Evolutionary conservation across 2,329 filamentous ascomycete genomes (phyloP).

Genomic region (Waltergamsia citrina): DNA sequence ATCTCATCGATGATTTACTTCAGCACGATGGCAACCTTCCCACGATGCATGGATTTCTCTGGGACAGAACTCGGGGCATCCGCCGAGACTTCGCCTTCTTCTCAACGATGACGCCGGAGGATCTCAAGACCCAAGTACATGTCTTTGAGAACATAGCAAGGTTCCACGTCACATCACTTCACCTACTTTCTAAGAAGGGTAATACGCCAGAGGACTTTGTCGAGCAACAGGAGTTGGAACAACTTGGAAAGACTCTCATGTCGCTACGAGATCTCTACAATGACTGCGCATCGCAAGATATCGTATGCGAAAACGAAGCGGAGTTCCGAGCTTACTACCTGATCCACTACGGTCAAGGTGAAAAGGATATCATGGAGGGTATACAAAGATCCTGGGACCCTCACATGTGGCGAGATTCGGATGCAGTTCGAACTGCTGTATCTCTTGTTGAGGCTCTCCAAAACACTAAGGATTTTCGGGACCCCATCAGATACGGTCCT

Average conservation of each 20-base stretch:
- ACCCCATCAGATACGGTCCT: conserved; percentile 42
- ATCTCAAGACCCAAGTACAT: conserved; percentile 50
- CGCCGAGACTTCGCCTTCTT: conserved; percentile 62
- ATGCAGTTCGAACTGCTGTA: conserved; percentile 52
- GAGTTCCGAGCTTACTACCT: conserved; percentile 60
- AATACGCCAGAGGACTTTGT: conserved; percentile 51
- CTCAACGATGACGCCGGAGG: conserved; percentile 45
- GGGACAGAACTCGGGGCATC: conserved; percentile 59
- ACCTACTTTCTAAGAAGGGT: conserved; percentile 49
- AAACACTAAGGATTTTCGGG: conserved; percentile 45
- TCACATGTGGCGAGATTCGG: conserved; percentile 42
- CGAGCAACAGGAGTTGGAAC: conserved; percentile 59
- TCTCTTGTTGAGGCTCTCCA: conserved; percentile 51
- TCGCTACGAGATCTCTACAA: conserved; percentile 59
- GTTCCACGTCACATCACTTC: conserved; percentile 56
- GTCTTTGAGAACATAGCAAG: conserved; percentile 57
- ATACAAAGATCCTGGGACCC: conserved; percentile 49
- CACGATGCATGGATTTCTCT: conserved; percentile 51
- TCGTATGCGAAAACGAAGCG: conserved; percentile 51
- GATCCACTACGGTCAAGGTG: conserved; percentile 49
- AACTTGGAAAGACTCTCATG: conserved; percentile 54
- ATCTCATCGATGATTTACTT: conserved; percentile 51
- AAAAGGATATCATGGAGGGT: conserved; percentile 43
- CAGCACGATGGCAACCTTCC: conserved; percentile 44
- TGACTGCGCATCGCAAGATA: conserved; percentile 48